These are phyloP conservation scores for Rhizophagus sp. DNA, from an alignment of 192 early-diverging fungal genomes.

Conservation along the genomic window DNA sequence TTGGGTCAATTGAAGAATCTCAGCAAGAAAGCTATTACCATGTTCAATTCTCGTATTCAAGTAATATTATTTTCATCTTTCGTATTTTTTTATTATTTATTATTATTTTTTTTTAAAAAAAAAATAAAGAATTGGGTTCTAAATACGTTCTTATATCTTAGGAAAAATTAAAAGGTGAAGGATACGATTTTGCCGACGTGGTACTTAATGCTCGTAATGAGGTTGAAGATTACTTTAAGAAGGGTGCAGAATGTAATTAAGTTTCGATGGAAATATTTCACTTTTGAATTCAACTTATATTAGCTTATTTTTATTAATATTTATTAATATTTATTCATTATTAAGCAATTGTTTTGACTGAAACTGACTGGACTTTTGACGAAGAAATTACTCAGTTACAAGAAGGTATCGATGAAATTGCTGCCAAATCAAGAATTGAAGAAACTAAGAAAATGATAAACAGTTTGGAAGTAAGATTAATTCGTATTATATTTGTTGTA, in stretches of 20 bases:
- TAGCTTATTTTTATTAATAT: conserved; percentile 17
- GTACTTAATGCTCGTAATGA: conserved; percentile 38
- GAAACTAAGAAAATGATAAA: conserved; percentile 69
- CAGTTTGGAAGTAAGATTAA: conserved; percentile 44
- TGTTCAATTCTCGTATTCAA: conserved; percentile 64
- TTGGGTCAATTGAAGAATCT: conserved; percentile 88
- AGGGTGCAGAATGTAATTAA: conserved; percentile 31
- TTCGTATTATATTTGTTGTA: too few relatives aligned
- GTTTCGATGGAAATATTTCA: conserved; percentile 25
- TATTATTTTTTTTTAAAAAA: too few relatives aligned
- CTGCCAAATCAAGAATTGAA: conserved; percentile 58
- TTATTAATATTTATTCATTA: conserved; percentile 36
- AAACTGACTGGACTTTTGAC: conserved; percentile 70
- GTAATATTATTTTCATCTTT: conserved; percentile 7
- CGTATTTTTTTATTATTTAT: too few relatives aligned
- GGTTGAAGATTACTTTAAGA: conserved; percentile 32
- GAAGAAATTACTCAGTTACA: conserved; percentile 59
- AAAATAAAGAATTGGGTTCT: neutral
- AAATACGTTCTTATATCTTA: neutral
- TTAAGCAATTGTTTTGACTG: conserved; percentile 60
- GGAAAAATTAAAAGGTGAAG: conserved; percentile 55
- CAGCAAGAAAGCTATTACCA: conserved; percentile 66
- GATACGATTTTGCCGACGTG: conserved; percentile 66
- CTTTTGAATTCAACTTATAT: conserved; percentile 34
- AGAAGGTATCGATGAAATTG: conserved; percentile 63